Conservation (phyloP, 495 filamentous ascomycete genomes). For the Xylaria castorea region DNA sequence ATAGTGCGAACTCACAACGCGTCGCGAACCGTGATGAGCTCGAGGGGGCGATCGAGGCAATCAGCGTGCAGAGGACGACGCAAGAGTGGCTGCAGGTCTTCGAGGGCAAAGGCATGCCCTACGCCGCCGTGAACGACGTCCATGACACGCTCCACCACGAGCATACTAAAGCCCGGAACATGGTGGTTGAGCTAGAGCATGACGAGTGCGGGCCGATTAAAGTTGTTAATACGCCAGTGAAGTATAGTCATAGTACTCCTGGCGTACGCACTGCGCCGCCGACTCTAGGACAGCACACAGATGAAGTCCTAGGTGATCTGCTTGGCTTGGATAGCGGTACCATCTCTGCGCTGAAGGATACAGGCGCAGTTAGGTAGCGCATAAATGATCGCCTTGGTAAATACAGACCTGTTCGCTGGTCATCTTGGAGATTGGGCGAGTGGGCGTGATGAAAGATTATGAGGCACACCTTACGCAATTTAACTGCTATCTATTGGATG, state of each 20-base stretch:
- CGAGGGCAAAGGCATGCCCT: conserved; percentile 91
- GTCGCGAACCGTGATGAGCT: conserved; percentile 80
- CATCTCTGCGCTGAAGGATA: conserved; percentile 66
- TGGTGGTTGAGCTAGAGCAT: conserved; percentile 90
- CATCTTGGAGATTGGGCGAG: background rate
- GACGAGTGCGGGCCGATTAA: conserved; percentile 82
- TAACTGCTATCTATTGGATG: background rate
- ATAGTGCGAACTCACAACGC: conserved; percentile 78
- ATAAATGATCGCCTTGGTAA: background rate
- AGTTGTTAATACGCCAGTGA: conserved; percentile 93
- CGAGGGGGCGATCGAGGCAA: conserved; percentile 75
- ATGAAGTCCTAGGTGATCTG: conserved; percentile 76
- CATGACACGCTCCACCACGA: conserved; percentile 81
- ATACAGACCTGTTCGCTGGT: background rate
- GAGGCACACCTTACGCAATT: background rate
- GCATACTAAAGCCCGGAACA: conserved; percentile 83
- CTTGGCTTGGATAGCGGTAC: conserved; percentile 67
- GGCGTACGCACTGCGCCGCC: conserved; percentile 82
- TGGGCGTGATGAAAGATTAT: too few species aligned
- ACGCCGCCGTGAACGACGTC: conserved; percentile 93
- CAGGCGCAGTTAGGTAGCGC: conserved; percentile 71
- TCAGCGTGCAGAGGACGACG: conserved; percentile 80
- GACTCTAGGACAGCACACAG: conserved; percentile 88
- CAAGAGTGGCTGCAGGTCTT: conserved; percentile 87
- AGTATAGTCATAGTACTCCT: conserved; percentile 84